Evolutionary conservation across 768 basidiomycete species (phyloP).

Genomic region (Pleurotus giganteus): DNA sequence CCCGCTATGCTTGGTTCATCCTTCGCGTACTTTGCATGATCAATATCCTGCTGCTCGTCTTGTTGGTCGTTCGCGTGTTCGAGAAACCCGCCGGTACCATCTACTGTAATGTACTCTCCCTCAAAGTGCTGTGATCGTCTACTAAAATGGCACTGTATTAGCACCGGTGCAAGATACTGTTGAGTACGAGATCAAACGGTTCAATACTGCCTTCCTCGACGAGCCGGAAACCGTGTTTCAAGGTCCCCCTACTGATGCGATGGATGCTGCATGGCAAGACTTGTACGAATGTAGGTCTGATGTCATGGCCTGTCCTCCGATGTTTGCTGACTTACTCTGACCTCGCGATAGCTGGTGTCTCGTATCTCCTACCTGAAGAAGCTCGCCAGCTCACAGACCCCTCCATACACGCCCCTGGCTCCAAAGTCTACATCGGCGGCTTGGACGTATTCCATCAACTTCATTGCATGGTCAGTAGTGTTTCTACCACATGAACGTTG

Average conservation of each 20-base stretch:
- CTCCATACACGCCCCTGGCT: not conserved
- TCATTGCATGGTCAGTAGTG: conserved; percentile 18
- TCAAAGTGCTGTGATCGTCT: not conserved
- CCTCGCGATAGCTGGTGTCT: not conserved
- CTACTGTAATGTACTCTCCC: not conserved
- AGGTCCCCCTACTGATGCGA: conserved; percentile 4
- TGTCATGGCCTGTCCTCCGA: not conserved
- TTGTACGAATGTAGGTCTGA: not conserved
- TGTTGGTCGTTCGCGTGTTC: not conserved
- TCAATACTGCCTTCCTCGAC: conserved; percentile 1
- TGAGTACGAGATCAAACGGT: not conserved
- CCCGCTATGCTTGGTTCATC: not conserved
- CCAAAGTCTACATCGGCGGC: conserved; percentile 17
- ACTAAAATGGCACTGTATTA: not conserved
- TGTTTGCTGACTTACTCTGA: not conserved
- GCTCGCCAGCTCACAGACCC: not conserved
- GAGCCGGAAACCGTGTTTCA: not conserved
- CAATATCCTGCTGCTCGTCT: not conserved
- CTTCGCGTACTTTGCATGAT: not conserved
- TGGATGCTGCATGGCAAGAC: not conserved
- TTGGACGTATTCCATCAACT: conserved; percentile 25
- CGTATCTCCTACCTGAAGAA: conserved; percentile 5
- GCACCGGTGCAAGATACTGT: not conserved
- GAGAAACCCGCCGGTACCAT: not conserved
- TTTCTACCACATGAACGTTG: not conserved